Evolutionary conservation across 106 monocot genomes (phyloP).

Genomic region (Narthecium ossifragum): DNA sequence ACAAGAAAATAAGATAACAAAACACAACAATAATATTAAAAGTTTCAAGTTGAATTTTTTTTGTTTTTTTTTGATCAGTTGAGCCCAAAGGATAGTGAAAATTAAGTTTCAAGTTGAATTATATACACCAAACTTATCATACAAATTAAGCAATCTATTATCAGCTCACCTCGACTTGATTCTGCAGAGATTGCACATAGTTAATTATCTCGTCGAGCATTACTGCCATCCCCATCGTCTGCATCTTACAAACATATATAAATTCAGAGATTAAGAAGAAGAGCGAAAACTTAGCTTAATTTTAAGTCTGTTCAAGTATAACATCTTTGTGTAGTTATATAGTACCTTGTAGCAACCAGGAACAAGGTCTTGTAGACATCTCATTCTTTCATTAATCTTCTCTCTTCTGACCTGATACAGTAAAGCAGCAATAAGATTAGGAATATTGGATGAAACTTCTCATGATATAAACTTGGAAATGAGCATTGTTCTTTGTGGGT

Average conservation of each 20-base stretch:
- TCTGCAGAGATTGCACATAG: slow-evolving; percentile 71
- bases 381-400: slow-evolving; percentile 64
- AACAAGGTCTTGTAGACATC: slow-evolving; percentile 48
- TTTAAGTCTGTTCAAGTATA: no score
- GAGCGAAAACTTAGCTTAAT: no score
- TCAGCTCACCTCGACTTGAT: slow-evolving; percentile 58
- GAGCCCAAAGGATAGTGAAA: no score
- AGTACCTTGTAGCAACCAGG: slow-evolving; percentile 68
- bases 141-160: neutral
- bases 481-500: no score
- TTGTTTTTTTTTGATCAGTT: no score
- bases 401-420: slow-evolving; percentile 65
- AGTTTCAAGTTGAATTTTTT: neutral
- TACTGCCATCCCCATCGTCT: slow-evolving; percentile 70
- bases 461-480: no score
- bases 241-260: no score
- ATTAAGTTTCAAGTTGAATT: neutral
- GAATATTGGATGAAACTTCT: no score
- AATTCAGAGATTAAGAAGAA: no score
- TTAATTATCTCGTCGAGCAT: slow-evolving; percentile 76
- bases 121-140: neutral
- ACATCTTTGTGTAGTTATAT: no score
- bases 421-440: no score
- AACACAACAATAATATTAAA: neutral
- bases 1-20: neutral